Conservation (phyloP, 306 rosid genomes). For the Crataegus laevigata region DNA sequence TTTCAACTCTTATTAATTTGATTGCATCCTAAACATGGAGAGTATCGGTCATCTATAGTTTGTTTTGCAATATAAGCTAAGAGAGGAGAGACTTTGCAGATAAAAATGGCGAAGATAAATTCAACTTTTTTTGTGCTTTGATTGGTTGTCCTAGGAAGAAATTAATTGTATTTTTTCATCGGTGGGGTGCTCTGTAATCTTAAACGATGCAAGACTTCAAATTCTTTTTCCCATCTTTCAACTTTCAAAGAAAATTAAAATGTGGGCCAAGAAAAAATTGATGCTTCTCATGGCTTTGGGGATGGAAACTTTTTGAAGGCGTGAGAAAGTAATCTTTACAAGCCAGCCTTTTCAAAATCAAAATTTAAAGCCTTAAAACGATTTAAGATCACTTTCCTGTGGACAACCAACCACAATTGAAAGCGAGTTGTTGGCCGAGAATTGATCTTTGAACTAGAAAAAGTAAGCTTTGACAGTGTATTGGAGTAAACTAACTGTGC, state of each 20-base stretch:
- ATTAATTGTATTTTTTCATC: neutral
- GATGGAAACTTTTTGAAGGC: neutral
- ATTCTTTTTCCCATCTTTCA: too few relatives aligned
- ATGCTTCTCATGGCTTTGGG: neutral
- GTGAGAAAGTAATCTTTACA: neutral
- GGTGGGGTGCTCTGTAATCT: neutral
- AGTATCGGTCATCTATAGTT: neutral
- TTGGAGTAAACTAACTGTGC: neutral
- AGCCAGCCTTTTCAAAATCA: neutral
- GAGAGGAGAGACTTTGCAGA: neutral
- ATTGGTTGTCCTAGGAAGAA: neutral
- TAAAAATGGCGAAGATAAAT: neutral
- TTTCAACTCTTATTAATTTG: neutral
- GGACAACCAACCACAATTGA: neutral
- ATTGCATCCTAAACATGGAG: neutral
- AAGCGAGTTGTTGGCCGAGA: neutral
- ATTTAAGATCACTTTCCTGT: neutral
- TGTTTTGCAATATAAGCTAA: neutral
- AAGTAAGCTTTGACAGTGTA: neutral
- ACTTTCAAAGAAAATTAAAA: too few relatives aligned
- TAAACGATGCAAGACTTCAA: neutral
- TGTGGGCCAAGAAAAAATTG: neutral
- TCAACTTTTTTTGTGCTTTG: neutral
- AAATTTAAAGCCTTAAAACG: neutral
- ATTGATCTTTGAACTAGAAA: neutral